Evolutionary conservation across 495 filamentous ascomycete species (phyloP), one percentile per base, ranked within the genome.

Genomic region (Penicillium argentinense): DNA sequence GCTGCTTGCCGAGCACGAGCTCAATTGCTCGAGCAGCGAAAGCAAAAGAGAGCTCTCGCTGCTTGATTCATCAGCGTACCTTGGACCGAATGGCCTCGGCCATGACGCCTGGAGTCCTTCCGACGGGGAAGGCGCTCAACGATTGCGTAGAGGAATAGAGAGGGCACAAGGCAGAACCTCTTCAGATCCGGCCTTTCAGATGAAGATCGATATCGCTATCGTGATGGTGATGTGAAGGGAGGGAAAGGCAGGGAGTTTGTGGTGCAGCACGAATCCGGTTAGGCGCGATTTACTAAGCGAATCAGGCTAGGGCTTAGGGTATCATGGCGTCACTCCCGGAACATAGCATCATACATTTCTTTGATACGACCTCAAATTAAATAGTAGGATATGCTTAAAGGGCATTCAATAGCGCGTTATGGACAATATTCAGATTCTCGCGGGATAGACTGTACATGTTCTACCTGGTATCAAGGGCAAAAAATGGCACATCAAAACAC

Each of bases 81-180:
- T 75, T 75, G 57, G 72, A 75, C 70, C 72, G 72, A 63, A 75
- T 64, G 64, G 33, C 33, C 21, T 75, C 72, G 53, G 62, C 62
- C 72, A 75, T 75, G 70, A 73, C 72, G 72, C 67, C 72, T 73
- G 67, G 66, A 67, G 63, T 67, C 70, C 72, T 75, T 69, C 72
- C 63, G 59, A 47, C 34, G 39, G 52, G 68, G 72, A 72, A 75
- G 72, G 72, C 67, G 60, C 65, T 64, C 63, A 55, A 64, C 69
- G 67, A 72, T 72, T 69, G 63, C 66, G 54, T 53, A 56, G 67
- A 62, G 62, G 62, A 51, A 45, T 48, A 53, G 57, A 53, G 52
- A 54, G 52, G 42, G 57, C 55, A 60, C 59, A 64, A 66, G 69
- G 60, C 65, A 62, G 64, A 74, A 72, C 59, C 63, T 60, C 57